Evolutionary conservation across 1,284 basidiomycete genomes (phyloP).

Genomic region (Ceratobasidium sp.): DNA sequence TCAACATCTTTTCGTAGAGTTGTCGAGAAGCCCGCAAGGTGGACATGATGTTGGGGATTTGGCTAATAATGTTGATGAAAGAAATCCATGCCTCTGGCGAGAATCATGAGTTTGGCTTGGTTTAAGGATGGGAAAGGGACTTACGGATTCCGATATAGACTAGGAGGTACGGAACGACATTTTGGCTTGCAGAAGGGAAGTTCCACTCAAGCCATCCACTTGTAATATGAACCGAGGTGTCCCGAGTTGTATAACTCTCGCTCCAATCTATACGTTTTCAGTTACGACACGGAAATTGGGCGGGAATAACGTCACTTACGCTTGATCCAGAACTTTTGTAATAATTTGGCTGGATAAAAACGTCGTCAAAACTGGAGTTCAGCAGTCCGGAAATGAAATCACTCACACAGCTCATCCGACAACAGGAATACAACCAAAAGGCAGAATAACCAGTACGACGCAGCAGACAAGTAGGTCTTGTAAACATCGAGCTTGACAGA

Average conservation of each 20-base stretch:
- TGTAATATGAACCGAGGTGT: not conserved
- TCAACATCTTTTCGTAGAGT: conserved; percentile 8
- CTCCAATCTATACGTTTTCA: conserved; percentile 23
- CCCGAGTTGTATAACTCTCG: conserved; percentile 4
- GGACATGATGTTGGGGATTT: conserved; percentile 14
- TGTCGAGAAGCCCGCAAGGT: conserved; percentile 20
- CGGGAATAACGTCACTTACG: conserved; percentile 6
- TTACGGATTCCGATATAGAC: conserved; percentile 20
- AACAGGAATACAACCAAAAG: not conserved
- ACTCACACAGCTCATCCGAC: conserved; percentile 16
- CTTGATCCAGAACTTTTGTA: conserved; percentile 40
- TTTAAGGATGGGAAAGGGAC: not conserved
- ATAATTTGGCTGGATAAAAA: not conserved
- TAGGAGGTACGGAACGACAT: not conserved
- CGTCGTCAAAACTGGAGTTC: not conserved
- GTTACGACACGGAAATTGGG: not conserved
- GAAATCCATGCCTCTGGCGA: not conserved
- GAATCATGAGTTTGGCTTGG: too few relatives aligned
- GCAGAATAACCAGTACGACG: conserved; percentile 38
- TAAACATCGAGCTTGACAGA: conserved; percentile 27
- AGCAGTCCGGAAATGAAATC: not conserved
- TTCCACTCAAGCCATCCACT: not conserved
- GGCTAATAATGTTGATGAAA: conserved; percentile 7
- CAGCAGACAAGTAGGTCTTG: conserved; percentile 32
- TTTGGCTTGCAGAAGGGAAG: not conserved